A percentile compares a stretch with the other conserved stretches of the same genome.
Conservation (phyloP, 2,329 filamentous ascomycete genomes). For the Westerdykella sp. region DNA sequence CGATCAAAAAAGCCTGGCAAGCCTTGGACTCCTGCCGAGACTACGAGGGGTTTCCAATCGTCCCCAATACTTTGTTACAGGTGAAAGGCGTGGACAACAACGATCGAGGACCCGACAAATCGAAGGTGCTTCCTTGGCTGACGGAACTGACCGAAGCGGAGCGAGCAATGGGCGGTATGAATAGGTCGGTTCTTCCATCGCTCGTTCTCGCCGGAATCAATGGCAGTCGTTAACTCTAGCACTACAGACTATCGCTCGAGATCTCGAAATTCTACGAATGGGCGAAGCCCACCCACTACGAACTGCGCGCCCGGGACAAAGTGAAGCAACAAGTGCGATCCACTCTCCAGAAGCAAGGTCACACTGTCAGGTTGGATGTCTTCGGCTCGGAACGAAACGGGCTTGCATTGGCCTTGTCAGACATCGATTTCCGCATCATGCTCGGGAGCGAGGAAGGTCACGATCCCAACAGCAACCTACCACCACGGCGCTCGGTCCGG, state of each 20-base stretch:
- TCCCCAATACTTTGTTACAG: background rate
- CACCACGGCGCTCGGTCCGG: slow-evolving; percentile 6
- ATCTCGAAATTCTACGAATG: slow-evolving; percentile 25
- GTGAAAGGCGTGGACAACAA: background rate
- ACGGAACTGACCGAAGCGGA: too few relatives aligned
- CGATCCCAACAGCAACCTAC: slow-evolving; percentile 5
- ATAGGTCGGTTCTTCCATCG: background rate
- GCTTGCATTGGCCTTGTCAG: slow-evolving; percentile 48
- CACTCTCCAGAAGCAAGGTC: slow-evolving; percentile 13
- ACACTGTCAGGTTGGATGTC: slow-evolving; percentile 33
- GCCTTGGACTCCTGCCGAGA: background rate
- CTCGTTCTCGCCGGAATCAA: background rate
- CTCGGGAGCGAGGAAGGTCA: background rate
- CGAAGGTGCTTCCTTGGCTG: background rate
- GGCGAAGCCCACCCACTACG: slow-evolving; percentile 36
- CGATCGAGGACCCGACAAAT: too few relatives aligned
- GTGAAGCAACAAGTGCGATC: slow-evolving; percentile 28
- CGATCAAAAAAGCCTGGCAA: too few relatives aligned
- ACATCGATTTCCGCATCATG: slow-evolving; percentile 46
- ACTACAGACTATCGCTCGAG: slow-evolving; percentile 19
- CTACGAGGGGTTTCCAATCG: background rate
- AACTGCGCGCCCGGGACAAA: slow-evolving; percentile 36
- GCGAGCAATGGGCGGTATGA: background rate
- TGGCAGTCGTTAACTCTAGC: background rate
- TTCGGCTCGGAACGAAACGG: slow-evolving; percentile 52